Base-by-base conservation (phyloP, 1,139 yeast species). In the Saccharomyces pastorianus region DNA sequence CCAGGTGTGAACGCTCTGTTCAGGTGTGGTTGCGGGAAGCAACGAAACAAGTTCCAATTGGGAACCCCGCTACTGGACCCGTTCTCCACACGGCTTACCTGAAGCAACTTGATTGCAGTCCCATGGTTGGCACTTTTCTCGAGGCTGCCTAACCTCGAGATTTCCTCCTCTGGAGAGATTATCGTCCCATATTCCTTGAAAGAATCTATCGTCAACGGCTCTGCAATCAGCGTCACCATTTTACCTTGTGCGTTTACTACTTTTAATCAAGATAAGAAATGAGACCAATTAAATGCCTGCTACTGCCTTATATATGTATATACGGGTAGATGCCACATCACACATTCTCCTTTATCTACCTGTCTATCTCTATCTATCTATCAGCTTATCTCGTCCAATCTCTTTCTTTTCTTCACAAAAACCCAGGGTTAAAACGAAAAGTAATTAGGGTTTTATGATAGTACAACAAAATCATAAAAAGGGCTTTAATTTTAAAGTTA, bases 41-140 rank as follows among this genome's bases (percentile, higher is more conserved):
- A 88, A 55, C 96, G 73, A 69, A 90, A 91, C 46, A 91, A 77
- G 68, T 90, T 88, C 86, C 90, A 84, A 62, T 87, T 85, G 3
- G 95, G 83, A 0, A 80, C 75, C 0, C 53, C 53, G 0, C 64
- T 64, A 6, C 65, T 65, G 25, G 64, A 86, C 50, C 75, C 73
- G 68, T 85, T 85, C 9, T 72, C 71, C 3, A 87, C 74, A 1
- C 88, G 84, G 2, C 93, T 83, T 7, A 89, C 95, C 58, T 84
- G 78, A 61, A 80, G 82, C 50, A 88, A 71, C 64, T 90, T 91
- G 4, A 81, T 74, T 1, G 97, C 97, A 2, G 97, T 90, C 14
- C 97, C 98, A 64, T 91, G 90, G 69, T 91, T 91, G 6, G 96
- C 97, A 25, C 57, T 59, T 47, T 56, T 59, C 77, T 60, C 74